These are phyloP conservation scores for Solioccasus polychromus DNA, from an alignment of 768 basidiomycete genomes.

Conservation along the genomic window DNA sequence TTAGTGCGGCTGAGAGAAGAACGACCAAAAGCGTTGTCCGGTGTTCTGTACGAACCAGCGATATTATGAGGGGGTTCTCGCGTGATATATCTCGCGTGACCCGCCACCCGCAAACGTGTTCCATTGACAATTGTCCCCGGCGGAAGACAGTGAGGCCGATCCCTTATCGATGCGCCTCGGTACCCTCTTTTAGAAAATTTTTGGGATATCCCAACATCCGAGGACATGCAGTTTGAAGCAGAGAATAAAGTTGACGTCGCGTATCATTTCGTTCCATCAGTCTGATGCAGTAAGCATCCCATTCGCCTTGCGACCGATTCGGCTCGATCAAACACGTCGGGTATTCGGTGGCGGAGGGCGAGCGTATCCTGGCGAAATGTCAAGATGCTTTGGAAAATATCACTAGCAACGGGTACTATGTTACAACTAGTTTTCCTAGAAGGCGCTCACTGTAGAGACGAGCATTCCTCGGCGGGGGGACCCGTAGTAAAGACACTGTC, in stretches of 20 bases:
- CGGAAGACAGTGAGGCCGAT: constrained; percentile 8
- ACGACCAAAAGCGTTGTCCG: constrained; percentile 7
- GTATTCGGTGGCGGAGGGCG: constrained; percentile 1
- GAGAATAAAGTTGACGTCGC: constrained; percentile 21
- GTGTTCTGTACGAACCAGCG: constrained; percentile 6
- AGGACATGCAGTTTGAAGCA: constrained; percentile 13
- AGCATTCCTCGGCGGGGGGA: too few species aligned
- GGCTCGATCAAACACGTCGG: constrained; percentile 21
- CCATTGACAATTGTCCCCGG: constrained; percentile 9
- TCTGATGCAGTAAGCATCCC: constrained; percentile 8
- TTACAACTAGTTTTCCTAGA: too few species aligned
- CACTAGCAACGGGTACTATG: too few species aligned
- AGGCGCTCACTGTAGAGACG: too few species aligned
- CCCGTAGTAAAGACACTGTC: too few species aligned
- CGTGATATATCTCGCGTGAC: constrained; percentile 16
- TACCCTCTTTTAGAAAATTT: constrained; percentile 13
- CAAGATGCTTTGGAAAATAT: too few species aligned
- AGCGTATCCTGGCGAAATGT: too few species aligned
- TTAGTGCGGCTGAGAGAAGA: constrained; percentile 26
- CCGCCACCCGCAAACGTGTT: constrained; percentile 12
- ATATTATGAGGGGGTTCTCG: constrained; percentile 13
- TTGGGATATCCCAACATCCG: constrained; percentile 11
- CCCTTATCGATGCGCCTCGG: constrained; percentile 34
- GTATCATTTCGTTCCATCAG: constrained; percentile 13
- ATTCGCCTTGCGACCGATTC: constrained; percentile 6